Evolutionary conservation across 169 alveolate species (phyloP), one percentile per base, ranked within the genome.

Genomic region (Babesia microti): DNA sequence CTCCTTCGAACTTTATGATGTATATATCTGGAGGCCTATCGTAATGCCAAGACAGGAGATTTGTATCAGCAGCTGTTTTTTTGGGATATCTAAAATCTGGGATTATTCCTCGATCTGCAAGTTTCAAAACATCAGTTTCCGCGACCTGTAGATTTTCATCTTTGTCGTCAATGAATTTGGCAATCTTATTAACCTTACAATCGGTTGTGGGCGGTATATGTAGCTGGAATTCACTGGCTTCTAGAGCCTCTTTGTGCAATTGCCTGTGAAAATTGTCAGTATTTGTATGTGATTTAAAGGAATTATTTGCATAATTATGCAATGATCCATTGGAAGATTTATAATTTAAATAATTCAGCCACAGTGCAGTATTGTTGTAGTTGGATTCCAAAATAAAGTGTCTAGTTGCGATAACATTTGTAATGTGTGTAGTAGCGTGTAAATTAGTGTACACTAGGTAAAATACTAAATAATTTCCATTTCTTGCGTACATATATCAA

Each of bases 161-260:
- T 1, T 22, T 1, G 6, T 41, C 59, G 41, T 22, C 41, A 41
- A 36, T 2, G 14, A 21, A 40, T 9, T 5, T 12, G 27, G 12
- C 18, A 4, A 6, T 3, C 33, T 7, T 4, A 33, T 41, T 29
- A 33, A 41, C 36, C 40, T 12, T 17, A 17, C 39, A 53, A 24
- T 63, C 35, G 0, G 75, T 54, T 19, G 48, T 63, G 4, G 75
- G 75, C 14, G 75, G 75, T 6, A 63, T 39, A 35, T 63, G 75
- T 18, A 63, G 40, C 47, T 63, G 75, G 36, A 23, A 63, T 14
- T 54, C 68, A 3, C 34, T 18, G 32, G 45, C 54, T 49, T 63
- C 68, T 23, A 63, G 17, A 6, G 39, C 39, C 19, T 27, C 15
- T 5, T 50, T 36, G 32, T 63, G 65, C 15, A 58, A n/a, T n/a